Base-by-base conservation (phyloP, 805 yeast species). In the Starmerella ratchasimensis region DNA sequence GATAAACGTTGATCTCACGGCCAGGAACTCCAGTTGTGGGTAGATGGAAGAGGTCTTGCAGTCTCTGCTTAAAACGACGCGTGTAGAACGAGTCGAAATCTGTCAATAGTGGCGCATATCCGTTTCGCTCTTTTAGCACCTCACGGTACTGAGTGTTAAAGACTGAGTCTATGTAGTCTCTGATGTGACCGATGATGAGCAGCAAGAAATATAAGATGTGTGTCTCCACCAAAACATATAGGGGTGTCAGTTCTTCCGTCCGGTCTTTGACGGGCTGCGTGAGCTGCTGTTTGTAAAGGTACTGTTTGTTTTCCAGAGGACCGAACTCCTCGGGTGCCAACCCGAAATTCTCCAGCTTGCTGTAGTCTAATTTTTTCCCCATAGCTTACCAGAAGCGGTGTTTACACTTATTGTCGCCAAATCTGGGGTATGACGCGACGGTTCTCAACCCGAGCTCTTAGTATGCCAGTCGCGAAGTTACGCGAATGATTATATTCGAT, bases 21-120 rank as follows among this genome's bases (percentile, higher is more conserved):
- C 99, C 99, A 1, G 99, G 97, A 16, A 88, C 97, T 36, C 96
- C 97, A 42, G 80, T 79, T n/a, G 93, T 82, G 30, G 95, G 95
- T 56, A 94, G 74, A 2, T 93, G 82, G 58, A 90, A 90, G 59
- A 95, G 83, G 61, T 88, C 97, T 56, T 81, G 94, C 42, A 90
- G 72, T 60, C 94, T 79, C 49, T 70, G 72, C 58, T 90, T 86
- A 67, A 90, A 70, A 52, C 97, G 76, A 52, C 99, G 77, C 30
- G 86, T 78, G 59, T 86, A 90, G 57, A 90, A 93, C 46, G 81
- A 74, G 60, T 90, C 99, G 56, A 88, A 84, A 33, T 84, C 88
- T 19, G 90, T 80, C 51, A 79, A 80, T 79, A 94, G 80, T 21
- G 99, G 97, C 24, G 98, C 96, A 52, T 81, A 75, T 1, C 98